Conservation (phyloP, 495 filamentous ascomycete genomes). For the Jackrogersella minutella region DNA sequence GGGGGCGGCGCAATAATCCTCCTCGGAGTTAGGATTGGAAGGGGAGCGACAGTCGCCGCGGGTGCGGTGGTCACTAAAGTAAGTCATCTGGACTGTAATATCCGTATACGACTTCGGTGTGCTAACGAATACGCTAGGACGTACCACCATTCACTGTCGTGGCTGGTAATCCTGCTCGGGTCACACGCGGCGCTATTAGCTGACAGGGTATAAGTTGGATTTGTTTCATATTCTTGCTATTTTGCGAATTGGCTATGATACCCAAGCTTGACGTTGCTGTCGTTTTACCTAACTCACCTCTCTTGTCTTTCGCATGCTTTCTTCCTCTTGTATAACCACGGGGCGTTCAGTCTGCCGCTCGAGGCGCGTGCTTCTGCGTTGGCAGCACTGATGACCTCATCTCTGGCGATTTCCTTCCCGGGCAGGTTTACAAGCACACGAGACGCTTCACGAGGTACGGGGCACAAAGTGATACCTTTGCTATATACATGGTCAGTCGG, state of each 20-base stretch:
- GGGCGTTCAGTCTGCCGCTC: neutral
- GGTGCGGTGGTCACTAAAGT: constrained; percentile 91
- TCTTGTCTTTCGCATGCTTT: neutral
- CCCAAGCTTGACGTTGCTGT: constrained; percentile 18
- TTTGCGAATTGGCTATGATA: constrained; percentile 32
- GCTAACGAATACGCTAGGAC: constrained; percentile 47
- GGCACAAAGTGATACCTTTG: neutral
- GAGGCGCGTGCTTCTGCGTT: neutral
- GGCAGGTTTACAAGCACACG: too few species aligned
- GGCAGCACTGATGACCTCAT: neutral
- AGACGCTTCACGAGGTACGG: neutral
- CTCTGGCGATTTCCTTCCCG: neutral
- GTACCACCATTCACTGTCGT: constrained; percentile 69
- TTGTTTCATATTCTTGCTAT: constrained; percentile 1
- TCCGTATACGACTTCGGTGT: neutral
- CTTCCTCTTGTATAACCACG: neutral
- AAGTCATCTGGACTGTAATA: constrained; percentile 36
- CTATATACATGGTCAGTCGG: constrained; percentile 6
- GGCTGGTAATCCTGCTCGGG: constrained; percentile 68
- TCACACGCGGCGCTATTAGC: constrained; percentile 59
- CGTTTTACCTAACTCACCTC: neutral
- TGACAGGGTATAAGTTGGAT: constrained; percentile 18
- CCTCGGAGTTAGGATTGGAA: constrained; percentile 81
- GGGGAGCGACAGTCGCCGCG: constrained; percentile 80
- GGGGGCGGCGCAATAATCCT: constrained; percentile 86